Evolutionary conservation across 257 asterid genomes (phyloP), one percentile per base, ranked within the genome.

Genomic region (Nicotiana paniculata): DNA sequence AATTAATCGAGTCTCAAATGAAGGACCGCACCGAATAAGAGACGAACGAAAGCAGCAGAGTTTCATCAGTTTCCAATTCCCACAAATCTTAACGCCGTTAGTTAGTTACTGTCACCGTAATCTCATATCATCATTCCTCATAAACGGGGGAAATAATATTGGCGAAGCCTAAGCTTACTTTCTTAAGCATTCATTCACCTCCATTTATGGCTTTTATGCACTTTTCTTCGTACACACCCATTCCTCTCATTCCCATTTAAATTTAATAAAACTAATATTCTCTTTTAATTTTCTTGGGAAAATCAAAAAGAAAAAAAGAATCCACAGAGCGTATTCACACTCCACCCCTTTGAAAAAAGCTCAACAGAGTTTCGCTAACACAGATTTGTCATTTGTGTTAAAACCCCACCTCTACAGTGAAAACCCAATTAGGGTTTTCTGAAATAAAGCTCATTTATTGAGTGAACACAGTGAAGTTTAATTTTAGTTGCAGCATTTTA

Each of bases 401-500:
- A 75, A 75, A 28, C 64, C 80, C 28, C 80, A 75, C 80, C 18
- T 28, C 63, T 7, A 75, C 80, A 75, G 80, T 75, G 80, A 75
- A 75, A 75, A 51, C 80, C 39, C 80, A 75, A 75, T 51, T 75
- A 51, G 80, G 63, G 63, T 75, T 75, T 75, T 39, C 28, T 15
- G 26, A 74, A 10, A 24, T 26, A 28, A 75, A 26, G 16, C 3
- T 51, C 16, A 69, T 39, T 69, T 9, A 37, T 69, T 69, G 8
- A 37, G 53, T 21, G n/a, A 37, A 18, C 6, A 69, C 18, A 69
- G 30, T 69, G 33, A 39, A 39, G 51, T 69, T 33, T n/a, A 43
- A 39, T 69, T 72, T 70, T 1, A 46, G 59, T 46, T 72, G 0
- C 37, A 21, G 37, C 37, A 72, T 72, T 72, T 70, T 46, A 9